Conservation (phyloP, 495 filamentous ascomycete species). For the Aspergillus mulundensis region DNA sequence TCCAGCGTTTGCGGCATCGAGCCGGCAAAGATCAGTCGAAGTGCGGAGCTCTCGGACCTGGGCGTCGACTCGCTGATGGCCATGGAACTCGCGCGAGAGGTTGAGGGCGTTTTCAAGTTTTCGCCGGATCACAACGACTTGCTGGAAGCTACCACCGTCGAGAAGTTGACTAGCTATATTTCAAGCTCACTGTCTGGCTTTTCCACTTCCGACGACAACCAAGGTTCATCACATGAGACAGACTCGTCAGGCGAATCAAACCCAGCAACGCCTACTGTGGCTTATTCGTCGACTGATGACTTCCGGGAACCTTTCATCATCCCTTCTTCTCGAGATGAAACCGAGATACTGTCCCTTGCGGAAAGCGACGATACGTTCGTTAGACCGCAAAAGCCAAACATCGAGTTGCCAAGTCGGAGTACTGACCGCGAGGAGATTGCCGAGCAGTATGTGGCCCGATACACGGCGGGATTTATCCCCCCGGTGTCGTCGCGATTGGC, state of each 20-base stretch:
- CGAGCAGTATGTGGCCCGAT: slow-evolving; percentile 1
- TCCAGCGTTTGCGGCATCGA: slow-evolving; percentile 38
- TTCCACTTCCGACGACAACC: neutral
- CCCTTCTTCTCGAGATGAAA: neutral
- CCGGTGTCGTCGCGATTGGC: neutral
- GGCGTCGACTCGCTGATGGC: slow-evolving; percentile 53
- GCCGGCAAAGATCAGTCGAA: slow-evolving; percentile 29
- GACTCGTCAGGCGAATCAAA: neutral
- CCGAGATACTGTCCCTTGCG: neutral
- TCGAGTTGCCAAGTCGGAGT: neutral
- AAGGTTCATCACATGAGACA: neutral
- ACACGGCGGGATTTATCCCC: neutral
- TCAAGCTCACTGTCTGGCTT: neutral
- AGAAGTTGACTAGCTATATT: neutral
- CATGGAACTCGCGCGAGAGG: slow-evolving; percentile 48
- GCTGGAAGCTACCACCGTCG: slow-evolving; percentile 23
- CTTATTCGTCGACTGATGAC: neutral
- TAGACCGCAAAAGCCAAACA: neutral
- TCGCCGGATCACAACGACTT: slow-evolving; percentile 28
- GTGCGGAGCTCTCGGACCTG: slow-evolving; percentile 38
- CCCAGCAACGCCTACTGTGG: neutral
- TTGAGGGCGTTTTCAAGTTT: slow-evolving; percentile 41
- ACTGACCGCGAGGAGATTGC: neutral
- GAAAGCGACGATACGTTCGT: neutral
- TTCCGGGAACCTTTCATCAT: slow-evolving; percentile 1